These are phyloP conservation scores for Globisporangium radiosum DNA, from an alignment of 352 stramenopile genomes.

Conservation along the genomic window DNA sequence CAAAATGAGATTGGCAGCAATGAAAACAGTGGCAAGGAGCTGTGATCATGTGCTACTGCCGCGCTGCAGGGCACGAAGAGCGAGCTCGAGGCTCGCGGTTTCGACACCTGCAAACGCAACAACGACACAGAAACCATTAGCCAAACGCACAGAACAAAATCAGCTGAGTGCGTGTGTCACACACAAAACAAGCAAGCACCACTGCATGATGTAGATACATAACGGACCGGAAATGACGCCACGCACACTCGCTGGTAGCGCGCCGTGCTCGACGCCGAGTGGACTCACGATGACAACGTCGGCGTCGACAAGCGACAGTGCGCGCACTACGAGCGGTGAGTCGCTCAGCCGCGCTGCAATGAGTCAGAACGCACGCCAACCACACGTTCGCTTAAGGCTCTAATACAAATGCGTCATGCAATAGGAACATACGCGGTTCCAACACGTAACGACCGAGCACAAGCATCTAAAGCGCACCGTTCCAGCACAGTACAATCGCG, in stretches of 20 bases:
- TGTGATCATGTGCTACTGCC: no score
- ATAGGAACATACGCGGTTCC: no score
- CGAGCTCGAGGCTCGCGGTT: no score
- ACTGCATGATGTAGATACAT: neutral
- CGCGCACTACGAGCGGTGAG: constrained; percentile 24
- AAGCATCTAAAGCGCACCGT: constrained; percentile 14
- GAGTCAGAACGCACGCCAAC: no score
- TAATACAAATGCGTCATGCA: no score
- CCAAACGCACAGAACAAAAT: neutral
- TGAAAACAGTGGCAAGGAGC: no score
- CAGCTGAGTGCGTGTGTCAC: neutral
- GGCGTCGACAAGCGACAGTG: constrained; percentile 23
- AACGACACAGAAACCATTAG: no score
- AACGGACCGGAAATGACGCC: constrained; percentile 29
- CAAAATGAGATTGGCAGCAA: no score
- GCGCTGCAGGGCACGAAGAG: no score
- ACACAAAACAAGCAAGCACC: neutral
- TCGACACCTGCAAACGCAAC: no score
- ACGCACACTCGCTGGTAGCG: constrained; percentile 22
- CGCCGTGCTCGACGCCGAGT: constrained; percentile 23
- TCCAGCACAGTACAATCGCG: constrained; percentile 37
- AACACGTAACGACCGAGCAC: no score
- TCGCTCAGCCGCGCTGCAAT: constrained; percentile 21
- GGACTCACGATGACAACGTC: constrained; percentile 28
- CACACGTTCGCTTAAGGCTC: no score